These are phyloP conservation scores for Daldinia sp. DNA, from an alignment of 2,329 filamentous ascomycete species.

Conservation along the genomic window DNA sequence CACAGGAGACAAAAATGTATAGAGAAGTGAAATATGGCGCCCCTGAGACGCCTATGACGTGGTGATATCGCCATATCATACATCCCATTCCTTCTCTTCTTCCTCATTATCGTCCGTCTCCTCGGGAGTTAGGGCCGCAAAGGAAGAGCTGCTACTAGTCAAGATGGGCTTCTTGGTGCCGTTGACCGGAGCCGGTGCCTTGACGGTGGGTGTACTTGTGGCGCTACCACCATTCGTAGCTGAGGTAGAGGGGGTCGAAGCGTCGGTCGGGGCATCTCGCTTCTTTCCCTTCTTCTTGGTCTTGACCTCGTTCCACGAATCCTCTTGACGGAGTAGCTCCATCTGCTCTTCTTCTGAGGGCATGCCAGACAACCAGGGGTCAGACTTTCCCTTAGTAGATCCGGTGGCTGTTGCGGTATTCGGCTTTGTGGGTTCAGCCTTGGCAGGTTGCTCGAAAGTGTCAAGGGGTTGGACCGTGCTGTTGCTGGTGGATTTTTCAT, in stretches of 20 bases:
- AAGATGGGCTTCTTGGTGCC: conserved; percentile 44
- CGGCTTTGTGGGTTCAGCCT: conserved; percentile 47
- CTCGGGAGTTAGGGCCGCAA: conserved; percentile 47
- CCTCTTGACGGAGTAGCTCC: conserved; percentile 62
- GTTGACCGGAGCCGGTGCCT: conserved; percentile 38
- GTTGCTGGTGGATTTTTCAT: conserved; percentile 51
- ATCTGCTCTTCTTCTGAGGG: conserved; percentile 71
- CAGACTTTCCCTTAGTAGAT: conserved; percentile 45
- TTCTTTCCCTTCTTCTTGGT: conserved; percentile 54
- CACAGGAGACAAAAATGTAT: conserved; percentile 33
- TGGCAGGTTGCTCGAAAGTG: conserved; percentile 59
- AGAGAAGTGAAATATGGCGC: conserved; percentile 18
- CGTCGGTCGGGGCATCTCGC: conserved; percentile 53
- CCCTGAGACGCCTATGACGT: conserved; percentile 2
- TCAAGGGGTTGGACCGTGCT: conserved; percentile 62
- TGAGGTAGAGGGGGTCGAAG: conserved; percentile 32
- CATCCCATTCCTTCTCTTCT: conserved; percentile 48
- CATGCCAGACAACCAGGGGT: conserved; percentile 59
- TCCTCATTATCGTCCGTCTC: conserved; percentile 46
- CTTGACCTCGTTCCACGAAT: conserved; percentile 66
- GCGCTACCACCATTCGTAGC: conserved; percentile 32
- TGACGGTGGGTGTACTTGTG: conserved; percentile 31
- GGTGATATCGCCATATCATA: conserved; percentile 38
- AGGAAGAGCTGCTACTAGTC: conserved; percentile 47
- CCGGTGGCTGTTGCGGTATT: conserved; percentile 44